Base-by-base conservation (phyloP, 495 filamentous ascomycete species). In the Hypoxylon intermedium region DNA sequence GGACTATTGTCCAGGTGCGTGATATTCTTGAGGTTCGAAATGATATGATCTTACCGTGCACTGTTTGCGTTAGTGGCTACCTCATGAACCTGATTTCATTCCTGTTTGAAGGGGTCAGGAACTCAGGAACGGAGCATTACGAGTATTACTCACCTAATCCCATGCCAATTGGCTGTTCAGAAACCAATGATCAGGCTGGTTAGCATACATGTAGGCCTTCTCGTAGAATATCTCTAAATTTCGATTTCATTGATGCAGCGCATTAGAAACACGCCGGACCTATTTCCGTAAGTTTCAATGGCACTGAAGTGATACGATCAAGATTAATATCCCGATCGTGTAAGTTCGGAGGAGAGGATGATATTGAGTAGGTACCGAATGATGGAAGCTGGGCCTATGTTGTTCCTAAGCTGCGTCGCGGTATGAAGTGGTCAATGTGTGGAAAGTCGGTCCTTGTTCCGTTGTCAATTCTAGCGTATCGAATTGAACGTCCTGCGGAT, bases 391-490 rank as follows among this genome's bases (percentile, higher is more conserved):
- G 49, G n/a, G 21, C 12, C 36, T 26, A 34, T 40, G 12, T 16
- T 3, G 23, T 58, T 26, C 37, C 19, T 53, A 28, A 19, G 15
- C 7, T 13, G n/a, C 37, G 13, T 45, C 50, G 23, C 37, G 24
- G 21, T 49, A 31, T 18, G 16, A 50, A 24, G 38, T 5, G 44
- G 36, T 53, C 9, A 42, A 37, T n/a, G n/a, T 44, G 49, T 67
- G 63, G 63, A 62, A 67, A 58, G 49, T 67, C 63, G 63, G 63
- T 23, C 63, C 63, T 62, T 36, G 37, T 62, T 54, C 63, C 63
- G 63, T 46, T 58, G 34, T 53, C 47, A 46, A 36, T 58, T 24
- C 63, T 48, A 66, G 43, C 36, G 42, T 46, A 30, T 53, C 49
- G 54, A 45, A 67, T 67, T 67, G 53, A 28, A 48, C 44, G 43